Percentiles rank a stretch among this genome's conserved stretches.
phyloP scores from a whole-genome alignment of 768 basidiomycete genomes.

The Agaricus sinodeliciosus region DNA sequence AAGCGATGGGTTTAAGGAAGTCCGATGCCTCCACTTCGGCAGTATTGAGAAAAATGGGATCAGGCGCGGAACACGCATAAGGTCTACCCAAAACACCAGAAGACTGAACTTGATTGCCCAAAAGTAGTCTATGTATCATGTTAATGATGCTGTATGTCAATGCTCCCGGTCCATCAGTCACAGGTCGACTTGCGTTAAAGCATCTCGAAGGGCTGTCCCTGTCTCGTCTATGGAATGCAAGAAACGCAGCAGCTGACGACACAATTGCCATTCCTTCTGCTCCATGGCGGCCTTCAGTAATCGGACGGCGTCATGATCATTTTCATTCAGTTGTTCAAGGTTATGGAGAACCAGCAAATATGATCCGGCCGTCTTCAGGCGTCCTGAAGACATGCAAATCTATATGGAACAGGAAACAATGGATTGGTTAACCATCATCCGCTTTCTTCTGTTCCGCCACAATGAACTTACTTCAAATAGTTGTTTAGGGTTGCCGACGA shows the following conservation, averaged over 20 bases:
- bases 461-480: conserved; percentile 71
- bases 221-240: conserved; percentile 88
- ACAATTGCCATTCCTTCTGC: conserved; percentile 83
- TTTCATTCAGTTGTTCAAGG: conserved; percentile 81
- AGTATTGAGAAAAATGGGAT: no score
- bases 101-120: background rate
- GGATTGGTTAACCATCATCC: background rate
- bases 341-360: conserved; percentile 93
- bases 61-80: no score
- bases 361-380: conserved; percentile 83
- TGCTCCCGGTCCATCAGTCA: conserved; percentile 7
- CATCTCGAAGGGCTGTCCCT: conserved; percentile 61
- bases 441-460: background rate
- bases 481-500: conserved; percentile 85
- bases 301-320: conserved; percentile 73
- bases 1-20: no score
- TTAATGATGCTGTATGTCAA: background rate
- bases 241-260: conserved; percentile 88
- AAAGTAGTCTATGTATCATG: background rate
- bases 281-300: conserved; percentile 72
- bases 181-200: conserved; percentile 37
- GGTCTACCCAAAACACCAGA: no score
- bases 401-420: conserved; percentile 21
- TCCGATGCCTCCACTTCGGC: no score
- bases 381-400: conserved; percentile 67